Evolutionary conservation across 441 rosid species (phyloP).

Genomic region (Sinapis alba): DNA sequence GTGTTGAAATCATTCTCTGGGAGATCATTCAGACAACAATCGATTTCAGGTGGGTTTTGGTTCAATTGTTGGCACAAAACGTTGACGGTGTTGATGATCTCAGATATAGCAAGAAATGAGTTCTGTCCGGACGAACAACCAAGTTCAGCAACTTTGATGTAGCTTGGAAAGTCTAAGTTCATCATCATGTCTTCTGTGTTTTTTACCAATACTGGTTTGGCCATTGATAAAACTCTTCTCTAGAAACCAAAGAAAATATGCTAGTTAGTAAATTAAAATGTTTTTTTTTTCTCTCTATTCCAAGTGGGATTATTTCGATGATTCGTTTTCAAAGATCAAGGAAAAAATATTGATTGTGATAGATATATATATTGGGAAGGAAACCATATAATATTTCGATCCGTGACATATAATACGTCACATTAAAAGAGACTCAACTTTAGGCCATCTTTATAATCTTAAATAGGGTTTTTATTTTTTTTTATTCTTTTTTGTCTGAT

Average conservation of each 20-base stretch:
- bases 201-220: constrained; percentile 27
- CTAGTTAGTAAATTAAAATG: neutral
- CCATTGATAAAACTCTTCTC: constrained; percentile 34
- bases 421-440: neutral
- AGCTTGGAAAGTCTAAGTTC: constrained; percentile 31
- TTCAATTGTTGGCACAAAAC: constrained; percentile 1
- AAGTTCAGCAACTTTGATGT: constrained; percentile 35
- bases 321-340: neutral
- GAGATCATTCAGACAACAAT: constrained; percentile 57
- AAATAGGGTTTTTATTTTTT: too few species aligned
- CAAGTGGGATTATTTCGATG: neutral
- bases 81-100: constrained; percentile 34
- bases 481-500: too few species aligned
- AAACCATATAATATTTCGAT: neutral
- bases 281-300: neutral
- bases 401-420: neutral
- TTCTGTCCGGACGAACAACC: constrained; percentile 42
- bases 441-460: too few species aligned
- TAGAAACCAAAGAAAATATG: neutral
- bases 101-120: constrained; percentile 32
- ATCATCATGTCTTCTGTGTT: constrained; percentile 35
- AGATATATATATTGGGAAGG: neutral
- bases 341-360: neutral
- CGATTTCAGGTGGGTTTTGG: constrained; percentile 38
- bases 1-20: constrained; percentile 59